These are phyloP conservation scores for Sphaerulina vaccinii DNA, from an alignment of 2,329 filamentous ascomycete species.

Conservation along the genomic window DNA sequence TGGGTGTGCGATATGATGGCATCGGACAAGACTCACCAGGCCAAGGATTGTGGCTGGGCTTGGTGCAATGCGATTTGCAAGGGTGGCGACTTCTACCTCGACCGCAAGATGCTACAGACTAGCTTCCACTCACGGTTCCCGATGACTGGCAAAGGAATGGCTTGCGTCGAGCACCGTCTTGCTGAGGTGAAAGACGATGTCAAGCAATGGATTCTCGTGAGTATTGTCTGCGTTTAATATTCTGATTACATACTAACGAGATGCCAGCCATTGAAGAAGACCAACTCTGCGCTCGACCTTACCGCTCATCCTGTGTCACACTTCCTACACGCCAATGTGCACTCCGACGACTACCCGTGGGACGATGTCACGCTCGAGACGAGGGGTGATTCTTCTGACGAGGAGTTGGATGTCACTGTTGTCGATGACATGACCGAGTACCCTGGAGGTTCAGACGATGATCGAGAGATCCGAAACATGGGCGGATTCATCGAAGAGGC, in stretches of 20 bases:
- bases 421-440: not conserved
- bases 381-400: not conserved
- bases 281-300: slow-evolving; percentile 42
- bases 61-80: slow-evolving; percentile 45
- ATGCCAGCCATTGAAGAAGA: slow-evolving; percentile 38
- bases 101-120: slow-evolving; percentile 36
- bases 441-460: not conserved
- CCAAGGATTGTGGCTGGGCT: slow-evolving; percentile 47
- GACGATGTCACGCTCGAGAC: slow-evolving; percentile 3
- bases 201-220: slow-evolving; percentile 39
- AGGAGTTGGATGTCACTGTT: not conserved
- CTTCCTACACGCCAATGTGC: slow-evolving; percentile 47
- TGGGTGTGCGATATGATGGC: slow-evolving; percentile 46
- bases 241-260: slow-evolving; percentile 1
- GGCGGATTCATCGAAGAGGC: slow-evolving; percentile 6
- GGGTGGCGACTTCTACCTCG: slow-evolving; percentile 48
- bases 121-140: slow-evolving; percentile 45
- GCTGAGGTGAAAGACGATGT: slow-evolving; percentile 45
- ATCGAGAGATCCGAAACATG: not conserved
- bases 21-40: slow-evolving; percentile 40
- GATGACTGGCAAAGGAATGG: slow-evolving; percentile 45
- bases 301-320: slow-evolving; percentile 41
- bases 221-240: not conserved
- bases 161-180: slow-evolving; percentile 44
- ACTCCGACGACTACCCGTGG: slow-evolving; percentile 45